Evolutionary conservation across 805 yeast species (phyloP).

Genomic region (Candida peoriensis): DNA sequence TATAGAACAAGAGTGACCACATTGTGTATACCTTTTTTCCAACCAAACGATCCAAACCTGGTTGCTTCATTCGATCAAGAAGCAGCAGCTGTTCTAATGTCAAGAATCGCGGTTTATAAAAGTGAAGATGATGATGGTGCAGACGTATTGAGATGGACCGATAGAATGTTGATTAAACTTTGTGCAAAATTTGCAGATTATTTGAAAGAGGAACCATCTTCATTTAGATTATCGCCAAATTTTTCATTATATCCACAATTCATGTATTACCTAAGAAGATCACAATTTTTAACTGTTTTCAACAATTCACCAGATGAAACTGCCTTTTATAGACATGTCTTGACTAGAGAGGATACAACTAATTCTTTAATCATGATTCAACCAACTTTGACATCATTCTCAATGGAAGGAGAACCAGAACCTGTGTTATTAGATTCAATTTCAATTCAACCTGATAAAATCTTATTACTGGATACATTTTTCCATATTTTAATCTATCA

Average conservation of each 20-base stretch:
- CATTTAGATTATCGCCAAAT: constrained; percentile 79
- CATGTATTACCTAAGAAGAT: constrained; percentile 90
- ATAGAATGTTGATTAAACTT: constrained; percentile 81
- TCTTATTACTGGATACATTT: constrained; percentile 87
- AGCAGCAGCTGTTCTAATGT: constrained; percentile 93
- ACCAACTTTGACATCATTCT: constrained; percentile 87
- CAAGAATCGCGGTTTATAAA: constrained; percentile 85
- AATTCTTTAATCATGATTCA: constrained; percentile 96
- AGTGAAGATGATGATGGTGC: constrained; percentile 82
- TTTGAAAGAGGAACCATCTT: constrained; percentile 74
- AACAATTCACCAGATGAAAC: constrained; percentile 99
- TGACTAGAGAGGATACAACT: constrained; percentile 85
- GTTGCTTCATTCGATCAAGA: constrained; percentile 89
- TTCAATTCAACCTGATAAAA: constrained; percentile 83
- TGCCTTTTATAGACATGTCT: constrained; percentile 90
- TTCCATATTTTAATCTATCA: constrained; percentile 95
- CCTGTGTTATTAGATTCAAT: constrained; percentile 93
- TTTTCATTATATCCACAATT: constrained; percentile 93
- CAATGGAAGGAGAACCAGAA: constrained; percentile 78
- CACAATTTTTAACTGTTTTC: constrained; percentile 93
- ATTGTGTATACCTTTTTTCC: constrained; percentile 54
- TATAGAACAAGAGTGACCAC: constrained; percentile 90
- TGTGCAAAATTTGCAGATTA: constrained; percentile 94
- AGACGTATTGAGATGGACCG: constrained; percentile 92
- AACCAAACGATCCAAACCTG: constrained; percentile 51